Base-by-base conservation (phyloP, 2,329 filamentous ascomycete species). In the Boeremia exigua region DNA sequence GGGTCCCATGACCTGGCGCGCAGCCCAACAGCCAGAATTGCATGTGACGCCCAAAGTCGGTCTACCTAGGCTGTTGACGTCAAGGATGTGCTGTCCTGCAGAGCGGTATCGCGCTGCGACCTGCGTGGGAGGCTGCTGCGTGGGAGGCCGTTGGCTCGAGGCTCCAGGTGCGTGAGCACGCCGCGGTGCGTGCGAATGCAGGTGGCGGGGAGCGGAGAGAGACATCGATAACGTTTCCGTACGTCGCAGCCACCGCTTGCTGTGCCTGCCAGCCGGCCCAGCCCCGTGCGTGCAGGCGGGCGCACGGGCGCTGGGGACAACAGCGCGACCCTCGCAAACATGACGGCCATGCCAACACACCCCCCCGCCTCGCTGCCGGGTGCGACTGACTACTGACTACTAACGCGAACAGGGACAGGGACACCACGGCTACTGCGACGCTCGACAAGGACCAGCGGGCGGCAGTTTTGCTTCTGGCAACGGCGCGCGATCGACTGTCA, bases 381-480 rank as follows among this genome's bases (percentile, higher is more conserved):
- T 44, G 54, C 33, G 29, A 68, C 48, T 30, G 3, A 44, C 27
- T 39, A 29, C 63, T 68, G 63, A 72, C 67, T 56, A 72, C 71
- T 73, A 73, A 74, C 64, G 52, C 25, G 38, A 59, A 65, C 67
- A 74, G 71, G 62, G 49, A 70, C 69, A 70, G 65, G 61, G 34
- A 37, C 37, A 49, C 6, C 23, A 32, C 17, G 51, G 42, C 29
- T 37, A 46, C 52, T 44, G 55, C 60, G 56, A 52, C 40, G 43
- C 9, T 12, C 36, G 46, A 54, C 56, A 34, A 47, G 38, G 49
- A 58, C 49, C 48, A 58, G 48, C 45, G 49, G 29, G 23, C 53
- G 49, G 65, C 61, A 61, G 62, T 59, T 53, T 51, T 43, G 44
- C 39, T 54, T 48, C 53, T 52, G 60, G 51, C 63, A 53, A 46